Evolutionary conservation across 768 basidiomycete species (phyloP).

Genomic region (Clitopilus hobsonii): DNA sequence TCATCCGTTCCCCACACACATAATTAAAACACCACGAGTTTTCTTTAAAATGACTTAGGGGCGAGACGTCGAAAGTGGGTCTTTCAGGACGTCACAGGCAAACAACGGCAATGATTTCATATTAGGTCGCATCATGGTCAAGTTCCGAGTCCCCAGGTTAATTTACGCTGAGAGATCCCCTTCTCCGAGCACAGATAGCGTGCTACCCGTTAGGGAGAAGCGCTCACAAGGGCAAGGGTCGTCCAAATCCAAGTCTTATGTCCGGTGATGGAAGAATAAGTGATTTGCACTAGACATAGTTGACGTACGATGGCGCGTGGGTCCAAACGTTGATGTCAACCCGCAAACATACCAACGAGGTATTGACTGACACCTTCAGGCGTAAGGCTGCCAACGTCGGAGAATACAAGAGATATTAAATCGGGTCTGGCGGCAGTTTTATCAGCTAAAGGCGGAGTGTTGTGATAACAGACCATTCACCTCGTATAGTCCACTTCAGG

Average conservation of each 20-base stretch:
- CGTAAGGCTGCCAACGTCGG: constrained; percentile 89
- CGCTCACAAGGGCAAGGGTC: background rate
- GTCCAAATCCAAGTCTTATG: background rate
- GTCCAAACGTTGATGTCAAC: constrained; percentile 24
- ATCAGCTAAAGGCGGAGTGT: background rate
- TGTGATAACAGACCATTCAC: constrained; percentile 27
- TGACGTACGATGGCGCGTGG: background rate
- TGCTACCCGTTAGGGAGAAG: background rate
- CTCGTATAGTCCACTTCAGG: constrained; percentile 95
- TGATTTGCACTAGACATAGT: background rate
- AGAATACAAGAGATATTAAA: constrained; percentile 89
- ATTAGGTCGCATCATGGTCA: background rate
- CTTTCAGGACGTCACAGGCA: background rate
- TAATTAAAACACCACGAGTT: background rate
- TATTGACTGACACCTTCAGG: constrained; percentile 94
- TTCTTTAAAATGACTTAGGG: background rate
- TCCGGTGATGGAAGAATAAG: background rate
- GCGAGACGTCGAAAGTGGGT: background rate
- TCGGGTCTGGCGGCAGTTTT: constrained; percentile 57
- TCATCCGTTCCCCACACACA: background rate
- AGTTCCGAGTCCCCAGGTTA: background rate
- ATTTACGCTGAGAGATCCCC: background rate
- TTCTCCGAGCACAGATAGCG: background rate
- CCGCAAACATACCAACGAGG: constrained; percentile 91
- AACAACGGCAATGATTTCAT: background rate